Evolutionary conservation across 805 yeast genomes (phyloP), one percentile per base, ranked within the genome.

Genomic region (Yamadazyma sp.): DNA sequence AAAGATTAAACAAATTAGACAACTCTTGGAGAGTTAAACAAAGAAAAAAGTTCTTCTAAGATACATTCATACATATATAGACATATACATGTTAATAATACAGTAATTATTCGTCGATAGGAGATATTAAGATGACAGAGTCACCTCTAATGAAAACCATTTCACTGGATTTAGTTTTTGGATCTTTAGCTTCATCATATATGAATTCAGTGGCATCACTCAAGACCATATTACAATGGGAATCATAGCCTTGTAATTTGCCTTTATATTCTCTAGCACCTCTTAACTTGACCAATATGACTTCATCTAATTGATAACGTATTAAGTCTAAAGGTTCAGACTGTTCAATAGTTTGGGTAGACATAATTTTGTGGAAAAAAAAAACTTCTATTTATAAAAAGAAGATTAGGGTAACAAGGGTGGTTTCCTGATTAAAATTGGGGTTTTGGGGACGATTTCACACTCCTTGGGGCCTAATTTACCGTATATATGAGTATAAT

Each of bases 131-230:
- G 33, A 94, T 86, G 28, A 93, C 98, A 3, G 94, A 80, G 62
- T 93, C 98, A n/a, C 99, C 99, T 66, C 99, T 81, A 11, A 93
- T 89, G 62, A 91, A 91, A 27, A 93, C 80, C 88, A 93, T 86
- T 37, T 86, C 96, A 12, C 87, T 75, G 43, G 73, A 72, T 52
- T 80, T 83, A 23, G 63, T 65, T n/a, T 44, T 50, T 2, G 65
- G 63, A 30, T 70, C 72, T 3, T 63, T 75, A n/a, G 42, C 49
- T 4, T 71, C 79, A 21, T 69, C 73, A 56, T 76, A 86, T 24
- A 89, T 78, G 1, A 84, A 85, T 55, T 93, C 99, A 36, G 73
- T 75, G 6, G 95, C 96, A 50, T 93, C 95, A 48, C 97, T 87
- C 44, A 93, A 73, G 24, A 93, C 96, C 72, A 93, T 78, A 58